A percentile compares a stretch with the other conserved stretches of the same genome.
Evolutionary conservation across 2,329 filamentous ascomycete species (phyloP).

Genomic region (Akanthomyces lecanii): DNA sequence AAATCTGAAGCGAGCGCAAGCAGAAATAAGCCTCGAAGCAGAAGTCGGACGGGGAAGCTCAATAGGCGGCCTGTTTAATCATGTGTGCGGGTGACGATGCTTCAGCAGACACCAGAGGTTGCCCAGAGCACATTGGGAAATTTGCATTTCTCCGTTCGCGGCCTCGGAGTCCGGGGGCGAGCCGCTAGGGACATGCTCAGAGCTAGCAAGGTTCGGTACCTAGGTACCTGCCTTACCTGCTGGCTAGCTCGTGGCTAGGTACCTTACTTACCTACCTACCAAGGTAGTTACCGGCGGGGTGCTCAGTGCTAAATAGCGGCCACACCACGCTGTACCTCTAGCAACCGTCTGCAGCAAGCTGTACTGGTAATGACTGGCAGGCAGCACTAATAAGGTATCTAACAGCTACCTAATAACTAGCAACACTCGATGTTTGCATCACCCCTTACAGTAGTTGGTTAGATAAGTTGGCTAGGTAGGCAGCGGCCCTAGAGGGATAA

Average conservation of each 20-base stretch:
- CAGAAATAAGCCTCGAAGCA: not conserved
- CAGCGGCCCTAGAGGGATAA: not conserved
- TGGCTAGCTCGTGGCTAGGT: too few species aligned
- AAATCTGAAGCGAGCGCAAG: not conserved
- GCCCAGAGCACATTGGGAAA: slow-evolving; percentile 26
- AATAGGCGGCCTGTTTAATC: not conserved
- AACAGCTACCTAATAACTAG: too few species aligned
- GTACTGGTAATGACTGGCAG: too few species aligned
- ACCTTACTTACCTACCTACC: not conserved
- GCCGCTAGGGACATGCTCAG: not conserved
- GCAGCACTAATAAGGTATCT: too few species aligned
- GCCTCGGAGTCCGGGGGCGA: slow-evolving; percentile 31
- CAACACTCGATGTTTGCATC: too few species aligned
- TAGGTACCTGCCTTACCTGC: not conserved
- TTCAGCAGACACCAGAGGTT: slow-evolving; percentile 19
- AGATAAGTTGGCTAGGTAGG: too few species aligned
- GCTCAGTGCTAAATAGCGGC: not conserved
- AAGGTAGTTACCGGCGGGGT: not conserved
- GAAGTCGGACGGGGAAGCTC: not conserved
- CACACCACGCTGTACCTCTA: not conserved
- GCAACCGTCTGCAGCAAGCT: not conserved
- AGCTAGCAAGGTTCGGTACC: not conserved
- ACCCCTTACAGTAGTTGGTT: too few species aligned
- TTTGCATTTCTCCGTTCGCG: slow-evolving; percentile 35
- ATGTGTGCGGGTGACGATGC: slow-evolving; percentile 3